Conservation (phyloP, 441 rosid genomes). For the Populus hybrid region DNA sequence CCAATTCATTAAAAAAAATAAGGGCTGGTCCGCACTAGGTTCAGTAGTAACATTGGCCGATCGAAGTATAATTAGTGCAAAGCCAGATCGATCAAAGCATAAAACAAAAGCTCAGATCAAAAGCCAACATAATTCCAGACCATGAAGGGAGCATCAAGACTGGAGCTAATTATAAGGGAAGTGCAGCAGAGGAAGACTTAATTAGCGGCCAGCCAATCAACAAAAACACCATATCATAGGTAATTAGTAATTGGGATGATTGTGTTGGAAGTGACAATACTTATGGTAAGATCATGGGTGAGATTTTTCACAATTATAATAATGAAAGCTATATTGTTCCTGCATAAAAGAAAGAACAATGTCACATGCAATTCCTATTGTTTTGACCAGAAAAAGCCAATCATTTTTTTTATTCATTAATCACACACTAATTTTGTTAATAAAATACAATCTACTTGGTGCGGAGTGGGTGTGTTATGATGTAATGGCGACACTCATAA, state of each 20-base stretch:
- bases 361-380: not conserved
- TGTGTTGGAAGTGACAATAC: not conserved
- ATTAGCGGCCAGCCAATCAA: not conserved
- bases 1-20: no score
- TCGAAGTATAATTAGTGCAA: no score
- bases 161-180: no score
- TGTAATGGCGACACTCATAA: not conserved
- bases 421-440: not conserved
- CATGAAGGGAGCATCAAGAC: no score
- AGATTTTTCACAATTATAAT: not conserved
- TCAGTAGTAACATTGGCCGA: no score
- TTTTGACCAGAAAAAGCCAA: not conserved
- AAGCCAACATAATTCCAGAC: no score
- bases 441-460: not conserved
- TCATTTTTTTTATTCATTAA: not conserved
- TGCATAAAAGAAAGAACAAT: not conserved
- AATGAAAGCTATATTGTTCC: not conserved
- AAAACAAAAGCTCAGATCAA: no score
- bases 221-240: not conserved
- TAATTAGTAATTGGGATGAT: not conserved
- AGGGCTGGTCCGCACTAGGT: no score
- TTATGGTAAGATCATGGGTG: not conserved
- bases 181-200: not conserved
- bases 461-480: no score
- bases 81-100: no score